phyloP scores from a whole-genome alignment of 352 stramenopile genomes.

The Phytophthora pinifolia region DNA sequence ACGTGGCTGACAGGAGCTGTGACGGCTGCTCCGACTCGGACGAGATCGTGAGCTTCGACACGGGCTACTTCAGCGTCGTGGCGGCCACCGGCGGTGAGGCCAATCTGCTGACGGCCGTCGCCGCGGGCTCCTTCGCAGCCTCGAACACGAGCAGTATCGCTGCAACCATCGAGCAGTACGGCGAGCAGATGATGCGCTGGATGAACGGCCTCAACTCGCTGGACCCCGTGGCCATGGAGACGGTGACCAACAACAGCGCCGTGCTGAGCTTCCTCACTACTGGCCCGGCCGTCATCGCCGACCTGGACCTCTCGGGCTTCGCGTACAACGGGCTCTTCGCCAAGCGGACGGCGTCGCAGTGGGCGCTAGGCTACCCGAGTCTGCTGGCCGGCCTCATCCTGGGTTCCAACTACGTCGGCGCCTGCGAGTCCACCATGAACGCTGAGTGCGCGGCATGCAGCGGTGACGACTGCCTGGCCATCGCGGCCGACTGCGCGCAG shows the following conservation, averaged over 20 bases:
- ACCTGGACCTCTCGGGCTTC: conserved; percentile 58
- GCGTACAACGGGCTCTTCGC: conserved; percentile 78
- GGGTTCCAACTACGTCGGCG: conserved; percentile 51
- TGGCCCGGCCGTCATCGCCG: conserved; percentile 33
- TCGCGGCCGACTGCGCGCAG: conserved; percentile 38
- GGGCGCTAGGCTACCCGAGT: conserved; percentile 73
- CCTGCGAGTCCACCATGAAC: conserved; percentile 44
- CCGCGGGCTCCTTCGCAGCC: conserved; percentile 46
- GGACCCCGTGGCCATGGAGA: conserved; percentile 64
- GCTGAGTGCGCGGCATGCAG: conserved; percentile 43
- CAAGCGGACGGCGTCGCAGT: conserved; percentile 55
- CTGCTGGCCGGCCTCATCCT: conserved; percentile 60
- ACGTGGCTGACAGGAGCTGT: conserved; percentile 47
- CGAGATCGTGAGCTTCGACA: conserved; percentile 56
- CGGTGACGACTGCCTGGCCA: conserved; percentile 37
- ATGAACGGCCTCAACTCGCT: conserved; percentile 81
- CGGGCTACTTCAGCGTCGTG: conserved; percentile 73
- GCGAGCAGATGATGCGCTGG: conserved; percentile 68
- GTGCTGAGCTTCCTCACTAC: conserved; percentile 44
- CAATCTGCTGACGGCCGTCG: conserved; percentile 49
- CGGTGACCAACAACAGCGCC: conserved; percentile 36
- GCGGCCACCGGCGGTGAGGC: conserved; percentile 56
- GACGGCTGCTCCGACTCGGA: conserved; percentile 56
- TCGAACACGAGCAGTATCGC: conserved; percentile 22
- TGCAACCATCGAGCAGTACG: conserved; percentile 38